Base-by-base conservation (phyloP, 768 basidiomycete species). In the Pleurotus eryngii region DNA sequence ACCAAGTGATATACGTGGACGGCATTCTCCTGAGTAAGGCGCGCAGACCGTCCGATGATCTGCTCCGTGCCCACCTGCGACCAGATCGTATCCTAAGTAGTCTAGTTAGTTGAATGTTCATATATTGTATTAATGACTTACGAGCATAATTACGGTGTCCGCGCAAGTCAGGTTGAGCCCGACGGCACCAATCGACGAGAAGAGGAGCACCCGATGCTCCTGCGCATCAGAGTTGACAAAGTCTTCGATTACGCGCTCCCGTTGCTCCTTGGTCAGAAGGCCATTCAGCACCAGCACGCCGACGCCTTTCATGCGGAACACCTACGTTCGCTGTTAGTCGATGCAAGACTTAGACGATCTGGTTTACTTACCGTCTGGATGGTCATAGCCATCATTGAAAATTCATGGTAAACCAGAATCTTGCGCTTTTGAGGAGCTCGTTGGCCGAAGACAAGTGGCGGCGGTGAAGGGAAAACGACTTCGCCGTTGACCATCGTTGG, bases 391-490 rank as follows among this genome's bases (percentile, higher is more conserved):
- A 57, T 60, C 59, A 60, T 60, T 0, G 56, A 40, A 12, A 51
- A 60, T 24, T 60, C 59, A 18, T 60, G 57, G 38, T 57, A 60
- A 0, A 60, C 30, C 2, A 60, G 38, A 0, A 60, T 22, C 24
- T 60, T 60, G 7, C 59, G 47, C 1, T 14, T 40, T 27, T 22
- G 57, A 15, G 27, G 37, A 43, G 35, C 11, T 2, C 12, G 22
- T 5, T 47, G 22, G 14, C 11, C 35, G 26, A 17, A 37, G 17
- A 6, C 12, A 3, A 20, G 8, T 9, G 40, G 40, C 1, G 49
- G 14, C 2, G 30, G 11, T 14, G 22, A 3, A 2, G 49, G 49
- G 27, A 27, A 50, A 5, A 50, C 27, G 12, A 50, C 12, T n/a
- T 15, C 8, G 1, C n/a, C 22, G 5, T 50, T 27, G 8, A 17